These are phyloP conservation scores for Theobroma grandiflorum DNA, from an alignment of 441 rosid genomes.

Conservation along the genomic window DNA sequence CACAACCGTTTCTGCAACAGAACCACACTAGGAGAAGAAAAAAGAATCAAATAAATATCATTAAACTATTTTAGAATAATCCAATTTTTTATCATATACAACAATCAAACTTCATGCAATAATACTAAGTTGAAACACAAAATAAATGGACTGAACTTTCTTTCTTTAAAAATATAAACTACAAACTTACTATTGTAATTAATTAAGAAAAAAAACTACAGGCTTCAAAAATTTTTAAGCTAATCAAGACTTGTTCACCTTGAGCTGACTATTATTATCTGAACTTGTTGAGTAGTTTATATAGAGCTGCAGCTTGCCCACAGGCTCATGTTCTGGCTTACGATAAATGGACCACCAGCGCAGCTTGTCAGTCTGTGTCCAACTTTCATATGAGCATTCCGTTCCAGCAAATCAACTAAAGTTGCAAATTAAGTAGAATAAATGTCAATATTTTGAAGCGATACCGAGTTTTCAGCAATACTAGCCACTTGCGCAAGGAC, in stretches of 20 bases:
- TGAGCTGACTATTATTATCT: slow-evolving; percentile 80
- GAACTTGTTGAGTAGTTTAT: slow-evolving; percentile 84
- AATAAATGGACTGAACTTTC: slow-evolving; percentile 18
- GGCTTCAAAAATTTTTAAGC: slow-evolving; percentile 3
- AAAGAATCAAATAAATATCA: slow-evolving; percentile 34
- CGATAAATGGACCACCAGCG: slow-evolving; percentile 97
- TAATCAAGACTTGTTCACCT: slow-evolving; percentile 56
- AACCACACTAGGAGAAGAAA: slow-evolving; percentile 73
- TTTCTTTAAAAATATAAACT: slow-evolving; percentile 6
- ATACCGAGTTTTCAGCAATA: slow-evolving; percentile 83
- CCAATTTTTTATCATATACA: slow-evolving; percentile 1
- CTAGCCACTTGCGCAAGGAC: slow-evolving; percentile 92
- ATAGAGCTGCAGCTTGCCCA: slow-evolving; percentile 88
- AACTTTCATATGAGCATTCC: slow-evolving; percentile 42
- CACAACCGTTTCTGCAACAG: slow-evolving; percentile 98
- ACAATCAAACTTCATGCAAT: slow-evolving; percentile 1
- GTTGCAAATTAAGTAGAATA: slow-evolving; percentile 21
- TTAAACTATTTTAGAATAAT: slow-evolving; percentile 24
- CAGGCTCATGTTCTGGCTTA: slow-evolving; percentile 95
- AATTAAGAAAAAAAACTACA: slow-evolving; percentile 7
- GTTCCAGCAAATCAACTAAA: slow-evolving; percentile 23
- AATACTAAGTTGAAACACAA: slow-evolving; percentile 1
- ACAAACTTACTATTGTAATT: not conserved
- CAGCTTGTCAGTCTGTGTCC: slow-evolving; percentile 84
- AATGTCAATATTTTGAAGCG: slow-evolving; percentile 25